Base-by-base conservation (phyloP, 192 early-diverging fungal species). In the Coemansia sp. region DNA sequence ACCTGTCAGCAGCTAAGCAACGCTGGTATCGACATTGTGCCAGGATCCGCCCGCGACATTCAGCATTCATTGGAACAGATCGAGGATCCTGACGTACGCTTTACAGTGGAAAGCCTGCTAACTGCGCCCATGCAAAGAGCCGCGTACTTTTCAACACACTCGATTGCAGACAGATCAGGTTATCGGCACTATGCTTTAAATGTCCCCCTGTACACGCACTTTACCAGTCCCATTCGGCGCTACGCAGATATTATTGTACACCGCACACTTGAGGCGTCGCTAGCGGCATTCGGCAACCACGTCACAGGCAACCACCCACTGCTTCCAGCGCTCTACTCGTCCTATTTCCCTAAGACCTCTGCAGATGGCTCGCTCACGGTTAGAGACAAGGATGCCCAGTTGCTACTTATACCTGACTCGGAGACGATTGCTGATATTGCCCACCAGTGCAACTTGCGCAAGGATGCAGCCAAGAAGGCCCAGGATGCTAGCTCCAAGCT, bases 151-250 rank as follows among this genome's bases (percentile, higher is more conserved):
- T 94, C 91, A 51, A 93, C 95, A 1, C 94, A 94, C 21, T 88
- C 89, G 7, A 70, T 90, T n/a, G 60, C 84, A 0, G 76, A 83
- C 57, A 64, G 71, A 16, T 72, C 85, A 4, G 73, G 59, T 0
- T 97, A 88, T 77, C 72, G 66, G 26, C 97, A 99, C 86, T 99
- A 97, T 73, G 97, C 94, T 65, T 86, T 99, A 26, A 93, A 94
- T 4, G 84, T 86, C 6, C 85, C 88, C 13, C 94, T 96, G 56
- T 99, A 99, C 86, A 99, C 97, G 8, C 97, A 99, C 71, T 99
- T 99, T 65, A 99, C 97, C 2, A 95, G 93, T 9, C 97, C 97
- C n/a, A 99, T 99, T 78, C 89, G 97, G 66, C 92, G 97, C 81
- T 99, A 99, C 71, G 88, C 97, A 51, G 96, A 97, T 84, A 84